Evolutionary conservation across 2,329 filamentous ascomycete species (phyloP), one percentile per base, ranked within the genome.

Genomic region (Clonostachys byssicola): DNA sequence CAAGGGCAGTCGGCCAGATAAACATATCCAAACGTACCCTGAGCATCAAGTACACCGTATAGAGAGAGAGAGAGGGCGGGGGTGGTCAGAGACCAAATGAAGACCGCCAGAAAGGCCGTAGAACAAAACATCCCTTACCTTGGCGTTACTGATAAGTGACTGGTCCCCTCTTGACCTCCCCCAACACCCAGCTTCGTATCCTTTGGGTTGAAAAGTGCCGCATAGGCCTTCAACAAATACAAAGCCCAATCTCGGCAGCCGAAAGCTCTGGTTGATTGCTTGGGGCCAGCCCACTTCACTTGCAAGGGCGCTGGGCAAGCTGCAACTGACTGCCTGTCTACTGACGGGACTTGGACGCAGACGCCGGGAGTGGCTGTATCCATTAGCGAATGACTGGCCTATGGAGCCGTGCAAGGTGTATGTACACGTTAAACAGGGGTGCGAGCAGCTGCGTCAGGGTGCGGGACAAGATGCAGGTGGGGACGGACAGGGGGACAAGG

Each of bases 351-450:
- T 30, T 30, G 23, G 23, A 30, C 23, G 23, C 23, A 30, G 23
- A 30, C 23, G 23, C n/a, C 17, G 34, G 46, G 46, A 39, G 46
- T 47, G 46, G n/a, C 46, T 44, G 17, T 47, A 47, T 47, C 41
- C 17, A 33, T 44, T 16, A 44, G 46, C 41, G 40, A 47, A 13
- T 43, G 39, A 44, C 44, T 43, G 46, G 20, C 34, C 40, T 39
- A 30, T 30, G 23, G 23, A 30, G 23, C 23, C 45, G 30, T 42
- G 45, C 38, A 38, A 35, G 42, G 40, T 41, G 40, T 35, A 17
- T 44, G 41, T n/a, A n/a, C 23, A 30, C 23, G 44, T 46, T 34
- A 41, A 14, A 38, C 34, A 34, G 36, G 41, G 46, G 43, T 41
- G 46, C 20, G 46, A 23, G 33, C 18, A 12, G n/a, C 20, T 40